Conservation (phyloP, 2,329 filamentous ascomycete species). For the Stachybotrys elegans region DNA sequence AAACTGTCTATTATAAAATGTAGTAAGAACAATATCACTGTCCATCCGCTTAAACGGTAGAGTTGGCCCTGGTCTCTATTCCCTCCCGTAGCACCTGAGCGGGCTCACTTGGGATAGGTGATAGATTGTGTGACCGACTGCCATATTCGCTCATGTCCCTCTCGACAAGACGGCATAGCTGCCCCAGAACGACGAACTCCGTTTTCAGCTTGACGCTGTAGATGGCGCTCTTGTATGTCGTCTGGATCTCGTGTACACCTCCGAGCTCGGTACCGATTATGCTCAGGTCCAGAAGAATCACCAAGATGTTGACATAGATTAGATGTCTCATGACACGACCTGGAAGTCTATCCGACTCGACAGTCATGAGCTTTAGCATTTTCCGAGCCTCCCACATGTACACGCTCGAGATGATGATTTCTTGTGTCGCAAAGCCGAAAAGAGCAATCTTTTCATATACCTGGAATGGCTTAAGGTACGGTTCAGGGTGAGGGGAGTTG, state of each 20-base stretch:
- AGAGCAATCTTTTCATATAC: conserved; percentile 6
- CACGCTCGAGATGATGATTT: conserved; percentile 7
- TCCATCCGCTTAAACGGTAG: no score
- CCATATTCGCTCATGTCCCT: no score
- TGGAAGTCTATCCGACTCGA: neutral
- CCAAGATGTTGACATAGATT: conserved; percentile 5
- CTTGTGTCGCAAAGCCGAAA: conserved; percentile 4
- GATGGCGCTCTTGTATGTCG: conserved; percentile 5
- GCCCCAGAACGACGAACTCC: conserved; percentile 5
- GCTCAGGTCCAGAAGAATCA: conserved; percentile 5
- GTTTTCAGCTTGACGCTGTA: conserved; percentile 8
- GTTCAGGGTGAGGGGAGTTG: conserved; percentile 26
- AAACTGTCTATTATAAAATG: no score
- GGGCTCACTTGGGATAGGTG: no score
- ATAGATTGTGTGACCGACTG: no score
- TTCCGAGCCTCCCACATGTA: conserved; percentile 7
- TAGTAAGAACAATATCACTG: no score
- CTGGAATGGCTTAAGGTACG: conserved; percentile 20
- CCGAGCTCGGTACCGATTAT: conserved; percentile 5
- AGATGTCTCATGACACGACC: conserved; percentile 5
- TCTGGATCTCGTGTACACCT: conserved; percentile 5
- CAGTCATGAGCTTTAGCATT: conserved; percentile 2
- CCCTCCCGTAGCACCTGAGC: no score
- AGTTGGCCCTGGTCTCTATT: no score
- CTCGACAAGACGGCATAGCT: neutral